Conservation (phyloP, 768 basidiomycete genomes). For the Rhodotorula paludigena region DNA sequence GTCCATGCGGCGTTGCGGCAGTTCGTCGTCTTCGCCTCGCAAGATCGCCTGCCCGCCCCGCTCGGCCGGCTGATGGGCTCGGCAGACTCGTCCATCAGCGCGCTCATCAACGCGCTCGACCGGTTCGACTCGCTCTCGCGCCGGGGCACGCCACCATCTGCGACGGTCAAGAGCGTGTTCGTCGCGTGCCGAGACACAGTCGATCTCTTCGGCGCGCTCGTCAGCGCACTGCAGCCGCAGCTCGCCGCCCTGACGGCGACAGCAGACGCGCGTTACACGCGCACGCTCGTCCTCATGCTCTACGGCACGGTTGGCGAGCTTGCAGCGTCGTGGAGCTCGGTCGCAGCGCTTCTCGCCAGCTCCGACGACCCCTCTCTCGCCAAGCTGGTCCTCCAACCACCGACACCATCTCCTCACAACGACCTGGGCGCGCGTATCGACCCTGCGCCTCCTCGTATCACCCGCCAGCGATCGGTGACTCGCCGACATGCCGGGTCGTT, state of each 20-base stretch:
- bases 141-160: slow-evolving; percentile 61
- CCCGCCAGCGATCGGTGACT: slow-evolving; percentile 22
- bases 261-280: slow-evolving; percentile 79
- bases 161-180: slow-evolving; percentile 69
- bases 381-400: slow-evolving; percentile 39
- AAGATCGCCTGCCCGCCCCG: slow-evolving; percentile 73
- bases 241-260: slow-evolving; percentile 66
- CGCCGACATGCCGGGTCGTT: slow-evolving; percentile 43
- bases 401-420: slow-evolving; percentile 32
- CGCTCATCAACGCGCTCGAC: slow-evolving; percentile 81
- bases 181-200: slow-evolving; percentile 80
- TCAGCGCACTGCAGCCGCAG: slow-evolving; percentile 73
- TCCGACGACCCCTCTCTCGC: slow-evolving; percentile 45
- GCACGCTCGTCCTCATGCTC: slow-evolving; percentile 77
- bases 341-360: slow-evolving; percentile 66
- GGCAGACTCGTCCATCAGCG: slow-evolving; percentile 71
- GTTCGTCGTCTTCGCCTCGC: slow-evolving; percentile 73
- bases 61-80: slow-evolving; percentile 80
- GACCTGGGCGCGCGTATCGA: not conserved
- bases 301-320: slow-evolving; percentile 88
- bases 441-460: slow-evolving; percentile 7
- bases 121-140: slow-evolving; percentile 79
- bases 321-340: slow-evolving; percentile 72
- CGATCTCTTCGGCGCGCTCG: slow-evolving; percentile 77
- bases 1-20: slow-evolving; percentile 83